These are phyloP conservation scores for Bruguiera hainesii DNA, from an alignment of 441 rosid species.

Conservation along the genomic window DNA sequence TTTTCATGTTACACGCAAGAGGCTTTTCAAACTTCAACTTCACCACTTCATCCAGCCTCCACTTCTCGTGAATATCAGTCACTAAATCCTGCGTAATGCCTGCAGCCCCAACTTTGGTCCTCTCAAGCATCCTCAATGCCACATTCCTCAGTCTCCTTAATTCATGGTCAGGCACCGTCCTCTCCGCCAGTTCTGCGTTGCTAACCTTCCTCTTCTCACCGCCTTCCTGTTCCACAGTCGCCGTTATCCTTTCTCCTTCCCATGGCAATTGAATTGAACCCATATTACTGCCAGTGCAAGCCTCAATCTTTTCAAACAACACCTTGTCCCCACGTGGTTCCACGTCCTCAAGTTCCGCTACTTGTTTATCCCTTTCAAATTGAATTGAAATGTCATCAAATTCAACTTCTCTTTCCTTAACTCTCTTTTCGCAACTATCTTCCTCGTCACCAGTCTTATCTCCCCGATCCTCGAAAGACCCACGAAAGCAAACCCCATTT, in stretches of 20 bases:
- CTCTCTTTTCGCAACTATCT: conserved; percentile 2
- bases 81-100: conserved; percentile 73
- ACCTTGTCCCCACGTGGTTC: background rate
- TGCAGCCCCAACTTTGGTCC: conserved; percentile 69
- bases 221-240: conserved; percentile 26
- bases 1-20: conserved; percentile 70
- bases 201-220: conserved; percentile 38
- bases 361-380: conserved; percentile 13
- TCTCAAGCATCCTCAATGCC: conserved; percentile 79
- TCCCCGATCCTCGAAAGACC: background rate
- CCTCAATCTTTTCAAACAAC: conserved; percentile 12
- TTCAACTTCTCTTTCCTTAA: conserved; percentile 13
- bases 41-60: conserved; percentile 80
- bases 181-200: conserved; percentile 56
- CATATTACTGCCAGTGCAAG: conserved; percentile 8
- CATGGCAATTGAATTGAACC: conserved; percentile 37
- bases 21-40: conserved; percentile 78
- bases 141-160: conserved; percentile 66
- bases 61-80: conserved; percentile 63
- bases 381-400: conserved; percentile 15
- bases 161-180: conserved; percentile 64
- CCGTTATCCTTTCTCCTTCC: conserved; percentile 24
- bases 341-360: conserved; percentile 6
- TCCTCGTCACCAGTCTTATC: conserved; percentile 11
- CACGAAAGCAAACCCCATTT: conserved; percentile 10